Evolutionary conservation across 2,329 filamentous ascomycete genomes (phyloP).

Genomic region (Chrysoporthe austroafricana): DNA sequence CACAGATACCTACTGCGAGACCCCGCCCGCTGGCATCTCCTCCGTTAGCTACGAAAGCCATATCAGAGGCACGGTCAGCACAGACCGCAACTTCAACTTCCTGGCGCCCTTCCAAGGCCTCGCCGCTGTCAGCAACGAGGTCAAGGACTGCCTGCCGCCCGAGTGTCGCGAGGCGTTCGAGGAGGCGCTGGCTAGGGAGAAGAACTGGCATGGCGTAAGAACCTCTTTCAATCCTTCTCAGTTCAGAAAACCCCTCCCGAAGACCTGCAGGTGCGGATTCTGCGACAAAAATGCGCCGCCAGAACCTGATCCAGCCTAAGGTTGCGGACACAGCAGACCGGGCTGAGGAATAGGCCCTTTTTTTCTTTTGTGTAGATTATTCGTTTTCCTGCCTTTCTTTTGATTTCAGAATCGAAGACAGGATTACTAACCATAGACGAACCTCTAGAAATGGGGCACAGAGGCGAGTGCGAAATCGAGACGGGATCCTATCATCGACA

Average conservation of each 20-base stretch:
- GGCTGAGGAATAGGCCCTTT: not conserved
- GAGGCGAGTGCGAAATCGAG: slow-evolving; percentile 64
- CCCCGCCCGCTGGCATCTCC: slow-evolving; percentile 51
- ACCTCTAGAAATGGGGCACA: slow-evolving; percentile 62
- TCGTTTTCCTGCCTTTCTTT: not conserved
- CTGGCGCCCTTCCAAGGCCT: slow-evolving; percentile 63
- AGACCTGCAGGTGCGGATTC: not conserved
- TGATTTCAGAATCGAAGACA: not conserved
- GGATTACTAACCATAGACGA: not conserved
- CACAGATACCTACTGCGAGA: slow-evolving; percentile 59
- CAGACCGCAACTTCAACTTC: slow-evolving; percentile 47
- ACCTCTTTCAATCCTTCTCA: not conserved
- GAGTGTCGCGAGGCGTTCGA: slow-evolving; percentile 77
- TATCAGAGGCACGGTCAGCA: slow-evolving; percentile 40
- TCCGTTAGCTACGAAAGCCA: slow-evolving; percentile 48
- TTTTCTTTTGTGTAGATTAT: not conserved
- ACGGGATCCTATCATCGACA: slow-evolving; percentile 62
- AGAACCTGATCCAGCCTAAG: slow-evolving; percentile 3
- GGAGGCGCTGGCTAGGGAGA: slow-evolving; percentile 65
- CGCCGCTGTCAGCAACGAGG: slow-evolving; percentile 65
- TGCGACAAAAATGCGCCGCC: not conserved
- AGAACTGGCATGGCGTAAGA: slow-evolving; percentile 64
- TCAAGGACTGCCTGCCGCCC: slow-evolving; percentile 66
- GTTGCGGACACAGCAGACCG: not conserved
- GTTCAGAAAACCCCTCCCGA: not conserved